phyloP scores from a whole-genome alignment of 306 rosid genomes.

The Cyamopsis tetragonoloba region DNA sequence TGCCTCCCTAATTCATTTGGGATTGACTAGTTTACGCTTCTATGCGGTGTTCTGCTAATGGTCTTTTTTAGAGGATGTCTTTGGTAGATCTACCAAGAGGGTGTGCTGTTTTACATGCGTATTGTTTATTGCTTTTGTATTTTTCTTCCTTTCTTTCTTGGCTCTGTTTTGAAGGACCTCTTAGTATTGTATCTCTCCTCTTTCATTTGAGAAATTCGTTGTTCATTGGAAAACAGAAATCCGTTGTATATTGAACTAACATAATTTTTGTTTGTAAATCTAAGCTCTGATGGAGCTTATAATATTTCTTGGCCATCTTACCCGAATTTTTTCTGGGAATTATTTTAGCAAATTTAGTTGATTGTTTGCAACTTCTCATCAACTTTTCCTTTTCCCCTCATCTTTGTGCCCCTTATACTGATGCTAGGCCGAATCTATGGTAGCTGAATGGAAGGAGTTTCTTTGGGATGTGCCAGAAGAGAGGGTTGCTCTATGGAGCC shows the following conservation, averaged over 20 bases:
- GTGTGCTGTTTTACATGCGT: too few species aligned
- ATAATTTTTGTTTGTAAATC: neutral
- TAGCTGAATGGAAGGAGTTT: slow-evolving; percentile 94
- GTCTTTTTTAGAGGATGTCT: too few species aligned
- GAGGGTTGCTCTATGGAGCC: slow-evolving; percentile 90
- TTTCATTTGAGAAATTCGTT: too few species aligned
- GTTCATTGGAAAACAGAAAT: too few species aligned
- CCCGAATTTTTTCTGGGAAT: neutral
- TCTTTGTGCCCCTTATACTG: neutral
- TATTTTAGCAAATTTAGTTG: slow-evolving; percentile 7
- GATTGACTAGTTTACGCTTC: too few species aligned
- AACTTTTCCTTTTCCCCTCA: slow-evolving; percentile 1
- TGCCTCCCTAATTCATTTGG: too few species aligned
- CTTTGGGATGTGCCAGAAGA: slow-evolving; percentile 99
- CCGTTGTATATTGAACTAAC: neutral
- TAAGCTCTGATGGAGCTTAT: neutral
- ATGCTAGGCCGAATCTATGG: slow-evolving; percentile 95
- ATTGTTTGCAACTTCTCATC: slow-evolving; percentile 10
- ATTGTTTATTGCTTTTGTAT: too few species aligned
- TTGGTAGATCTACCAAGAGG: too few species aligned
- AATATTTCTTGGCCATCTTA: slow-evolving; percentile 15
- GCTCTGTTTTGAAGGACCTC: too few species aligned
- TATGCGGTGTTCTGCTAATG: too few species aligned
- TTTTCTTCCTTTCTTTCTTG: too few species aligned
- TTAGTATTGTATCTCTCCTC: too few species aligned